Conservation (phyloP, 2,329 filamentous ascomycete species). For the Conoideocrella luteorostrata region DNA sequence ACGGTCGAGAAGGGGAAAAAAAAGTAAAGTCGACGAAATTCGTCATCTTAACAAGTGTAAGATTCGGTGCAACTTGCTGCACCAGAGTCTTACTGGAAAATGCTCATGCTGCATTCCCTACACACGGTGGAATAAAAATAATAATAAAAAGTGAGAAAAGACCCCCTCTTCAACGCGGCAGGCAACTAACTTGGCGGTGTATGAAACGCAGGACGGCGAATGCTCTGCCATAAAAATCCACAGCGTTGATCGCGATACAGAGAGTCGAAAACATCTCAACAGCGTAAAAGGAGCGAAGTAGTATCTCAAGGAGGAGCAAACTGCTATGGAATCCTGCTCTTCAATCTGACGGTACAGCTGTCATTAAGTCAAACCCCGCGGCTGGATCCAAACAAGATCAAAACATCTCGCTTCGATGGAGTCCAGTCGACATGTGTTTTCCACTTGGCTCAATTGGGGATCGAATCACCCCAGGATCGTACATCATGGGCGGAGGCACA, state of each 20-base stretch:
- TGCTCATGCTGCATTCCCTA: constrained; percentile 1
- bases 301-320: not conserved
- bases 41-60: no score
- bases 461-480: constrained; percentile 29
- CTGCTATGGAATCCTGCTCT: no score
- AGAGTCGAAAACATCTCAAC: not conserved
- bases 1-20: constrained; percentile 1
- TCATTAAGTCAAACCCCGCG: no score
- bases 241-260: not conserved
- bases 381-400: no score
- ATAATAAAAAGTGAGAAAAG: no score
- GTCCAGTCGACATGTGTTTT: constrained; percentile 42
- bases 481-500: constrained; percentile 28
- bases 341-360: no score
- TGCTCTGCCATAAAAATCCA: not conserved
- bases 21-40: not conserved
- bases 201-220: no score
- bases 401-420: constrained; percentile 51
- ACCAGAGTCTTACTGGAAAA: no score
- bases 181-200: no score
- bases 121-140: no score
- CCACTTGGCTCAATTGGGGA: constrained; percentile 25
- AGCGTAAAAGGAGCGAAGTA: not conserved
- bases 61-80: no score
- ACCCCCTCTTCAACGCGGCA: not conserved